Base-by-base conservation (phyloP, 768 basidiomycete species). In the Sutorius australiensis region DNA sequence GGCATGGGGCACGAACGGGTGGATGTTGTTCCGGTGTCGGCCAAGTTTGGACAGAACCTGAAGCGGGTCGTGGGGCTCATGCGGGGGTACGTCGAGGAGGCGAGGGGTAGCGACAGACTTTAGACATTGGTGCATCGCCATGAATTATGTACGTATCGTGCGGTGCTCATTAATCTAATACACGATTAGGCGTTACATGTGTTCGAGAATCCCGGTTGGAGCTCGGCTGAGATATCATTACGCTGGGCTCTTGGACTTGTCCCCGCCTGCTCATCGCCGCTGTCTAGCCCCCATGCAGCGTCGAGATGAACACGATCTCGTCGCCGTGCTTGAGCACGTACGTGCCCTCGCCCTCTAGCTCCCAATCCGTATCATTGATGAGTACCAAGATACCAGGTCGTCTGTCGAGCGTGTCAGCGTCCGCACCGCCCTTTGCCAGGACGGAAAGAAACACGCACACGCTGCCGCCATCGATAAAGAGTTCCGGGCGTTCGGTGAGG, bases 301-400 rank as follows among this genome's bases (percentile, higher is more conserved):
- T 98, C 19, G 92, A 95, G 55, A 99, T 98, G 69, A 99, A 95
- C 14, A 98, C 92, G 56, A 98, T 80, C 72, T 95, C 91, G 66
- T 99, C 97, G 0, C 81, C 77, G 31, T 84, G 74, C 67, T 87
- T 73, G 52, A 98, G 72, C 56, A 73, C 75, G 67, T 95, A 97
- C 6, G 89, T 86, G 19, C 91, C 86, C 68, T 98, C 95, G 32
- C 92, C 93, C 67, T 98, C 95, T 6, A 98, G 76, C 69, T 98
- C 95, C 95, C 95, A 98, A 62, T 98, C 95, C 1, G 91, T 91
- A 61, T 95, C 91, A 64, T 98, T 98, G 49, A 99, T 83, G n/a
- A 99, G 77, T 4, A 98, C 95, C 3, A 99, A 76, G 34, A 99
- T 97, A 0, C 97, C 97, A 0, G 97, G 97, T 9, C 97, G 93